Conservation (phyloP, 2,329 filamentous ascomycete genomes). For the Fusarium luffae region DNA sequence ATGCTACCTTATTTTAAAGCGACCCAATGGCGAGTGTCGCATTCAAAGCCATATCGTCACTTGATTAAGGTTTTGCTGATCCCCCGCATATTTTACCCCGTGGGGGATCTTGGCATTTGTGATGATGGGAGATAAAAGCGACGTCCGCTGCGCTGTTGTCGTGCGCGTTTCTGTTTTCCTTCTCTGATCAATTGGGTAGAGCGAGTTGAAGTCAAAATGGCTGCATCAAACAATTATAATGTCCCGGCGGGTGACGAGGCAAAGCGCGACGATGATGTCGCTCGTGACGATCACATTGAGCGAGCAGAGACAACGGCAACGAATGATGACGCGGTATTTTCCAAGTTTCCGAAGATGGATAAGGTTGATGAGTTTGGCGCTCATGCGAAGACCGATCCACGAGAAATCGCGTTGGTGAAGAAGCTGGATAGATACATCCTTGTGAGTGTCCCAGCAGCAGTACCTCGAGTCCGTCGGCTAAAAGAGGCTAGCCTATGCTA, state of each 20-base stretch:
- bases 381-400: slow-evolving; percentile 36
- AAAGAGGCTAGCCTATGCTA: slow-evolving; percentile 42
- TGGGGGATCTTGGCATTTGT: slow-evolving; percentile 11
- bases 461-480: neutral
- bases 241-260: neutral
- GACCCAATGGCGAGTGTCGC: neutral
- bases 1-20: neutral
- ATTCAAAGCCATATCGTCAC: neutral
- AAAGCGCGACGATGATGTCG: neutral
- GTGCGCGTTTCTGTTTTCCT: no score
- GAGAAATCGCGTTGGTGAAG: slow-evolving; percentile 36
- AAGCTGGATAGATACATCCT: slow-evolving; percentile 37
- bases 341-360: slow-evolving; percentile 35
- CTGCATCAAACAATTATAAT: fast-evolving
- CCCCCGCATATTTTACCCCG: slow-evolving; percentile 26
- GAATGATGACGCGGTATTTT: slow-evolving; percentile 14
- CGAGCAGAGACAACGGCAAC: slow-evolving; percentile 18
- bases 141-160: neutral
- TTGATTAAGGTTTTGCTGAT: slow-evolving; percentile 10
- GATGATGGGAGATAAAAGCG: neutral
- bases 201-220: neutral
- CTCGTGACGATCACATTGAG: slow-evolving; percentile 26
- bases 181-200: fast-evolving
- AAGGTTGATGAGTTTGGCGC: slow-evolving; percentile 40
- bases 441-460: neutral